Evolutionary conservation across 2,329 filamentous ascomycete species (phyloP).

Genomic region (Colletotrichum sp.): DNA sequence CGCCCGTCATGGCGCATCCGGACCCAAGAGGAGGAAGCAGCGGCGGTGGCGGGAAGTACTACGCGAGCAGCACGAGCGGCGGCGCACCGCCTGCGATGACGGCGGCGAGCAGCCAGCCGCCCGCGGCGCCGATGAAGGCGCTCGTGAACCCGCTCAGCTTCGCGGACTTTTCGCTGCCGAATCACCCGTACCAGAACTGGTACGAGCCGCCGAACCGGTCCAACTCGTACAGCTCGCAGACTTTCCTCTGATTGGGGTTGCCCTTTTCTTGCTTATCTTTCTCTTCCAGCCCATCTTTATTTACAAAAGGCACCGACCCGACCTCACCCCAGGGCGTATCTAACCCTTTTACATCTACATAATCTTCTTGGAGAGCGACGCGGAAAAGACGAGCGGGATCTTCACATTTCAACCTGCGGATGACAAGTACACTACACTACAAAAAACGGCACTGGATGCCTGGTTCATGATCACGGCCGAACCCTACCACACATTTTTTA

Average conservation of each 20-base stretch:
- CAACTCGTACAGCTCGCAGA: slow-evolving; percentile 15
- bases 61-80: neutral
- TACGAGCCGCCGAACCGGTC: slow-evolving; percentile 73
- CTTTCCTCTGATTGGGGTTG: neutral
- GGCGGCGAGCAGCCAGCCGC: slow-evolving; percentile 21
- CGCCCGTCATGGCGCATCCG: neutral
- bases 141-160: slow-evolving; percentile 73
- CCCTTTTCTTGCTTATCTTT: neutral
- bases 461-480: neutral
- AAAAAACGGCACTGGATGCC: slow-evolving; percentile 10
- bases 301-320: neutral
- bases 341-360: neutral
- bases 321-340: neutral
- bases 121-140: slow-evolving; percentile 33
- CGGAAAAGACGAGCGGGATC: neutral
- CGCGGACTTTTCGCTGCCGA: slow-evolving; percentile 78
- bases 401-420: neutral
- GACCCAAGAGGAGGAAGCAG: slow-evolving; percentile 3
- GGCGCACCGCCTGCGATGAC: slow-evolving; percentile 15
- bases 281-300: neutral
- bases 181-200: slow-evolving; percentile 82
- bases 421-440: neutral
- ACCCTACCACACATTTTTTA: neutral
- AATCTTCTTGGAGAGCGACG: neutral
- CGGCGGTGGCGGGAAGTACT: neutral